phyloP scores from a whole-genome alignment of 805 yeast genomes.

The Candida ponderosae region DNA sequence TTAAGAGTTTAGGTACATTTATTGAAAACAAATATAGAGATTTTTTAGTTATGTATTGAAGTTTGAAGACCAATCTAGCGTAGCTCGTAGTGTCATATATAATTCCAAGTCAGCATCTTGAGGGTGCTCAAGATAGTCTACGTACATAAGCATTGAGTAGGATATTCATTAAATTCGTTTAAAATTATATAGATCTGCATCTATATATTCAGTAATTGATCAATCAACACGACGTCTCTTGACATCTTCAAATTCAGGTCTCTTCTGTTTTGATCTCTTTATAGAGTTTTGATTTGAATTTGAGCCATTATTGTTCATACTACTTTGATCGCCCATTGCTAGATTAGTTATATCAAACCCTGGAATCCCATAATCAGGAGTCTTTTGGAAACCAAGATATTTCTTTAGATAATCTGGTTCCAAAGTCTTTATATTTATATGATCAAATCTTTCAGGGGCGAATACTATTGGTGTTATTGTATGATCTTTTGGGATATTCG shows the following conservation, averaged over 20 bases:
- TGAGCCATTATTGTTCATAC: not conserved
- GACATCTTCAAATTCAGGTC: constrained; percentile 19
- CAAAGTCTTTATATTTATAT: constrained; percentile 40
- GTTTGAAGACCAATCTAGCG: too few relatives aligned
- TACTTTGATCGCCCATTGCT: constrained; percentile 42
- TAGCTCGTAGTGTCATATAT: too few relatives aligned
- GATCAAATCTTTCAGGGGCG: constrained; percentile 23
- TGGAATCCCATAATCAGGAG: constrained; percentile 63
- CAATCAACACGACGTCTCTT: constrained; percentile 20
- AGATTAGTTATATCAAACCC: constrained; percentile 66
- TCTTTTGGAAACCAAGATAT: constrained; percentile 54
- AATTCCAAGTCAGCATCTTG: too few relatives aligned
- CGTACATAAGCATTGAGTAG: too few relatives aligned
- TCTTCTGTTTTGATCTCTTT: constrained; percentile 32
- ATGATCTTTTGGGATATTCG: constrained; percentile 42
- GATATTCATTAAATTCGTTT: too few relatives aligned
- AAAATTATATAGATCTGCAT: not conserved
- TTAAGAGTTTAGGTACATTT: too few relatives aligned
- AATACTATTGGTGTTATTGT: constrained; percentile 30
- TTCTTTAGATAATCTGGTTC: constrained; percentile 39
- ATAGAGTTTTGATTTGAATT: constrained; percentile 12
- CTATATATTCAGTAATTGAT: not conserved
- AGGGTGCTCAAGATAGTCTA: too few relatives aligned
- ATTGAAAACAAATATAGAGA: too few relatives aligned
- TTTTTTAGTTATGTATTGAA: too few relatives aligned